Conservation (phyloP, 140 eudicot genomes). For the Cichorium intybus region DNA sequence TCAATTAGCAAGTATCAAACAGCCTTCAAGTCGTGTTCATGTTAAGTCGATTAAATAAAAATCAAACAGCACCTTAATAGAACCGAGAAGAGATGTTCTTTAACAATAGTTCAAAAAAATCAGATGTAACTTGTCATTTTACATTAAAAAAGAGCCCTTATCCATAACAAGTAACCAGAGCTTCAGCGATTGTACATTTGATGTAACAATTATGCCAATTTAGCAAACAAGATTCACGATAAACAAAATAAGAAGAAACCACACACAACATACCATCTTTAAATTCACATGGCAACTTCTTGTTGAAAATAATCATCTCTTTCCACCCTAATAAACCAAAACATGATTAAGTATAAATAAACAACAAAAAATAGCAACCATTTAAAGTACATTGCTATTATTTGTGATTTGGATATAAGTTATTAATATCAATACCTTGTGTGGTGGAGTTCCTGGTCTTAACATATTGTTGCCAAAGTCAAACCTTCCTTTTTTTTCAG, state of each 20-base stretch:
- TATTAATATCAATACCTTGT: no score
- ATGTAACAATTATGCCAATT: slow-evolving; percentile 11
- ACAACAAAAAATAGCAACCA: no score
- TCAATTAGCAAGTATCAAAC: no score
- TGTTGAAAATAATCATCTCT: slow-evolving; percentile 27
- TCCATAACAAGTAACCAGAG: slow-evolving; percentile 15
- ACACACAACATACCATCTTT: slow-evolving; percentile 10
- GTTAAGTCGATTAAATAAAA: slow-evolving; percentile 8
- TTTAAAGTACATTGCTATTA: not conserved
- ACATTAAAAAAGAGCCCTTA: slow-evolving; percentile 29
- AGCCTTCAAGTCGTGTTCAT: not conserved
- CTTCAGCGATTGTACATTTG: slow-evolving; percentile 19
- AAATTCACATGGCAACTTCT: slow-evolving; percentile 1
- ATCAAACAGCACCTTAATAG: slow-evolving; percentile 14
- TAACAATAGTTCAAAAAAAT: slow-evolving; percentile 25
- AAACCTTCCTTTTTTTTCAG: slow-evolving; percentile 61
- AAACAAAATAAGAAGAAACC: slow-evolving; percentile 9
- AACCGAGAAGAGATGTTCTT: not conserved
- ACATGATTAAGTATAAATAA: not conserved
- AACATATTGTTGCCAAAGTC: slow-evolving; percentile 58
- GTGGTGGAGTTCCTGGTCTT: slow-evolving; percentile 78
- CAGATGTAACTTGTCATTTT: slow-evolving; percentile 27
- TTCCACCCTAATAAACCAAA: slow-evolving; percentile 31
- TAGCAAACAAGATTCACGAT: not conserved
- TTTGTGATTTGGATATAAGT: no score